A percentile compares a stretch with the other conserved stretches of the same genome.
These are phyloP conservation scores for Begonia peltatifolia DNA, from an alignment of 306 rosid species.

Conservation along the genomic window DNA sequence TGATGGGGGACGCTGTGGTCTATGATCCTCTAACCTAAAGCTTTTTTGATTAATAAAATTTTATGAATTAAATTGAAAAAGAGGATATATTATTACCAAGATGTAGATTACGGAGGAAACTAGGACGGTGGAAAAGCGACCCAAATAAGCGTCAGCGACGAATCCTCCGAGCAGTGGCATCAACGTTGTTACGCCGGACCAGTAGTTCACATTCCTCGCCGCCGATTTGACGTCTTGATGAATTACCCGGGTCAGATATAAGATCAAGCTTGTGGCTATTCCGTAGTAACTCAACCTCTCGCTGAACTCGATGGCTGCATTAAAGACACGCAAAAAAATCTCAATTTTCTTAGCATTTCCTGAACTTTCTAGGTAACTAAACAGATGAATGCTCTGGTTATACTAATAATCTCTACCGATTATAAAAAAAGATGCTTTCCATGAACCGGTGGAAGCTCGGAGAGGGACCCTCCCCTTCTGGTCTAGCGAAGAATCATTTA, in stretches of 20 bases:
- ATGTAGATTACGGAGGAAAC: constrained; percentile 51
- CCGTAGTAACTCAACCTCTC: constrained; percentile 89
- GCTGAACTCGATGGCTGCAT: constrained; percentile 74
- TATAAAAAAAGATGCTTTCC: too few relatives aligned
- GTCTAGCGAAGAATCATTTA: too few relatives aligned
- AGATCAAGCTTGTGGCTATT: constrained; percentile 64
- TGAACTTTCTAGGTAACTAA: background rate
- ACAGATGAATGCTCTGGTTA: too few relatives aligned
- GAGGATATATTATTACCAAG: constrained; percentile 25
- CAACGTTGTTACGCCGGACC: constrained; percentile 88
- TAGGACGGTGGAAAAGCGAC: constrained; percentile 65
- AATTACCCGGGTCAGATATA: constrained; percentile 70
- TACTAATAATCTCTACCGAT: too few relatives aligned
- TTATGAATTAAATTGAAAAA: background rate
- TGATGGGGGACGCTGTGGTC: too few relatives aligned
- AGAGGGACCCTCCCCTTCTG: too few relatives aligned
- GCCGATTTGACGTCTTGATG: constrained; percentile 83
- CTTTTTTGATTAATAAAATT: too few relatives aligned
- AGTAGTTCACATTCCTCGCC: constrained; percentile 67
- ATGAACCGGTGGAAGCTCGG: too few relatives aligned
- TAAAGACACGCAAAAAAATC: background rate
- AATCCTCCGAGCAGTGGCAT: constrained; percentile 87
- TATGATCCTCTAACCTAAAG: too few relatives aligned
- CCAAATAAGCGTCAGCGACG: constrained; percentile 81
- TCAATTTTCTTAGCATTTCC: background rate